Conservation (phyloP, 2,329 filamentous ascomycete genomes). For the Pestalotiopsis sp. region DNA sequence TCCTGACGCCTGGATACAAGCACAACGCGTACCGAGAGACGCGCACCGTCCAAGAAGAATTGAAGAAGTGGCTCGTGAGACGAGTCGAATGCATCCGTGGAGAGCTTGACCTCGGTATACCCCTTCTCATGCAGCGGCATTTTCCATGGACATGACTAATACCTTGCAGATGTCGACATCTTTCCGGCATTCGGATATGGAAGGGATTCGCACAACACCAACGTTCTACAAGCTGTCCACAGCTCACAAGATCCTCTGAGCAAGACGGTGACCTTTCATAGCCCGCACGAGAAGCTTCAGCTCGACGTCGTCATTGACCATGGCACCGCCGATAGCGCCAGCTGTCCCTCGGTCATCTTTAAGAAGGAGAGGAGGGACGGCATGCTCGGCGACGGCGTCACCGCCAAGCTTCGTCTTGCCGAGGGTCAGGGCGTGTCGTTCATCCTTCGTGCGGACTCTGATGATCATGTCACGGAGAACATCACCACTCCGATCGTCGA, state of each 20-base stretch:
- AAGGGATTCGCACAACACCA: constrained; percentile 59
- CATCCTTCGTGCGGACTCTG: constrained; percentile 63
- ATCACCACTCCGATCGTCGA: constrained; percentile 61
- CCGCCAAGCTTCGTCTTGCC: constrained; percentile 56
- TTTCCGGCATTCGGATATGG: constrained; percentile 76
- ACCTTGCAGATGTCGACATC: constrained; percentile 58
- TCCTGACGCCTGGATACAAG: constrained; percentile 47
- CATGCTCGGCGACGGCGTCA: constrained; percentile 62
- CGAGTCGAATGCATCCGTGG: constrained; percentile 74
- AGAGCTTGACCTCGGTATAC: constrained; percentile 56
- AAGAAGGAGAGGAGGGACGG: constrained; percentile 49
- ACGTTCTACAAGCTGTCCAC: constrained; percentile 47
- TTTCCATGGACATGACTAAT: neutral
- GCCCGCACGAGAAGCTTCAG: constrained; percentile 59
- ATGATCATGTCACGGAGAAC: constrained; percentile 55
- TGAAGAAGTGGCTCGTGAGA: constrained; percentile 71
- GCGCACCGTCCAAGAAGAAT: constrained; percentile 54
- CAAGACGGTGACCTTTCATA: constrained; percentile 65
- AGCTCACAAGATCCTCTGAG: constrained; percentile 42
- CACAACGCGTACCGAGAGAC: constrained; percentile 56
- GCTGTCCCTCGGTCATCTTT: constrained; percentile 56
- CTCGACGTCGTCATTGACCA: constrained; percentile 67
- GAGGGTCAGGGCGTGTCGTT: constrained; percentile 72
- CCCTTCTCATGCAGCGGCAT: no score
- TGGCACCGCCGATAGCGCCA: constrained; percentile 46